These are phyloP conservation scores for Rosa chinensis DNA, from an alignment of 306 rosid genomes.

Conservation along the genomic window DNA sequence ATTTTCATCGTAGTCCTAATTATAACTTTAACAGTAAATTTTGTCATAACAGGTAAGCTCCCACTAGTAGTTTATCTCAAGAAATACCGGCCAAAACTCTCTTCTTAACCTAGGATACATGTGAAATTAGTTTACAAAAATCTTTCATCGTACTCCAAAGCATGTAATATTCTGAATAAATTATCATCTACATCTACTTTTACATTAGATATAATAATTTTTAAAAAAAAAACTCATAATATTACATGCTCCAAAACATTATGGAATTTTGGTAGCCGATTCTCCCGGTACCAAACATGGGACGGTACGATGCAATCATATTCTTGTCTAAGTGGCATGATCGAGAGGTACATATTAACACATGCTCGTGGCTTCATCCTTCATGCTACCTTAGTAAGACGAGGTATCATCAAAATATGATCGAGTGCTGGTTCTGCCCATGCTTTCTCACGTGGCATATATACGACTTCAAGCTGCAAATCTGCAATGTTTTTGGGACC, in stretches of 20 bases:
- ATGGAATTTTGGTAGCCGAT: neutral
- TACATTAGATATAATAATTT: too few species aligned
- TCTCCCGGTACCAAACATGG: neutral
- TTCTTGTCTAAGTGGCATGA: neutral
- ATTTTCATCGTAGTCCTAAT: too few species aligned
- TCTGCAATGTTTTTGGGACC: slow-evolving; percentile 9
- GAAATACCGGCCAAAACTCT: too few species aligned
- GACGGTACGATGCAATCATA: neutral
- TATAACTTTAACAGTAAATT: too few species aligned
- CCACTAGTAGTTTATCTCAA: too few species aligned
- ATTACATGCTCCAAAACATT: neutral
- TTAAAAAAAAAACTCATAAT: too few species aligned
- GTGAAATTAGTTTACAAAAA: too few species aligned
- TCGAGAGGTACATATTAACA: neutral
- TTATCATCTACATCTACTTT: too few species aligned
- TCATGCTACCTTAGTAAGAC: neutral
- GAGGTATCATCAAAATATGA: neutral
- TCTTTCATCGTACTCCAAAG: too few species aligned
- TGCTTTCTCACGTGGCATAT: slow-evolving; percentile 29
- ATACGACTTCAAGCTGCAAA: neutral
- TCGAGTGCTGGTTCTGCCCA: neutral
- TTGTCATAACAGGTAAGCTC: too few species aligned
- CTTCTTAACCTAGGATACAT: too few species aligned
- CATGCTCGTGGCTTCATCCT: neutral
- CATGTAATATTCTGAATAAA: too few species aligned